Base-by-base conservation (phyloP, 495 filamentous ascomycete species). In the Sabuloglossum arenarium region DNA sequence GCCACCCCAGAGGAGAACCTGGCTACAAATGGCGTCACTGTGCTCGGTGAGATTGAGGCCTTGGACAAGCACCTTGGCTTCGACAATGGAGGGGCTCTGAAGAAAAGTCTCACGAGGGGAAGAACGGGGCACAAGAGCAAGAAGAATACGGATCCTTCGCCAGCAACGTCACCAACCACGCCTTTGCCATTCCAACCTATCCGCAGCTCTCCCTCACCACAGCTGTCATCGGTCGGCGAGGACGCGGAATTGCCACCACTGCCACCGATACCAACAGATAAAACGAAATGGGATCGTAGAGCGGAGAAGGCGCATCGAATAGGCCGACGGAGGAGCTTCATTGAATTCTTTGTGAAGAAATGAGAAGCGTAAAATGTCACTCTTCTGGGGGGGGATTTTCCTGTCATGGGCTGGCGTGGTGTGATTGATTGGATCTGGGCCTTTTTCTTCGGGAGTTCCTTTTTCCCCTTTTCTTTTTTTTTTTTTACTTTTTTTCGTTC, bases 1-100 rank as follows among this genome's bases (percentile, higher is more conserved):
- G 69, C 81, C 5, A 74, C 82, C 2, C 61, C 71, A 0, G 85
- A 90, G 58, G 82, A 85, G 42, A 78, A 85, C 55, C 57, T 88
- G 30, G 86, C 84, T 0, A 77, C 69, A n/a, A 77, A 79, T 50
- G 81, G 85, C 12, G 76, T 69, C 53, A 91, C 86, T 0, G 68
- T 84, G 23, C 71, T 77, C 39, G 77, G 76, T n/a, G 79, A 84
- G 63, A 78, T 86, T 43, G 74, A 84, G 43, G 75, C 78, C 32
- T 59, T 81, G 29, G 75, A 75, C 59, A 74, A 67, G 29, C 61
- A 64, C 25, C 63, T 65, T 16, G 64, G 58, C 1, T 69, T 71
- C 30, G 66, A 69, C 60, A 65, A 1, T 55, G 65, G 16, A 50
- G 61, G 62, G 51, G 39, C 14, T 14, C 24, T 51, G 47, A 51